Evolutionary conservation across 1,284 basidiomycete genomes (phyloP).

Genomic region (Xerocomus cyaneibrunnescens): DNA sequence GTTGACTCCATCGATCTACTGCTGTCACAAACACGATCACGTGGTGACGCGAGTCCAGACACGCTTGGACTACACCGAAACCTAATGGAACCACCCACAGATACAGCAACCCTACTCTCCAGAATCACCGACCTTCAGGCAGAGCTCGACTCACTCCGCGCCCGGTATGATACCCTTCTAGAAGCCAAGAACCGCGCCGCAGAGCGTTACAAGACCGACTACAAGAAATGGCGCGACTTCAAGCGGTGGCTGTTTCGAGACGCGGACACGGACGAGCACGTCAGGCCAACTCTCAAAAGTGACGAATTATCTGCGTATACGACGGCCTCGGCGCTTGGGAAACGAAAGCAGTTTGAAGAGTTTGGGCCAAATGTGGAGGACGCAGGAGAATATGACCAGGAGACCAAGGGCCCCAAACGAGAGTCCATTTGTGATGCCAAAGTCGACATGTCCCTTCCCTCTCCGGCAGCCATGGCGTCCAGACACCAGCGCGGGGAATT

Average conservation of each 20-base stretch:
- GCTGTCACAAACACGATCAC: too few relatives aligned
- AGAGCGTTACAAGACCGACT: conserved; percentile 49
- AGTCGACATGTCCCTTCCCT: not conserved
- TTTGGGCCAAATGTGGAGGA: conserved; percentile 12
- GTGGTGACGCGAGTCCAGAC: too few relatives aligned
- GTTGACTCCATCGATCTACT: too few relatives aligned
- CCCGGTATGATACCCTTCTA: conserved; percentile 43
- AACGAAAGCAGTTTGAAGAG: conserved; percentile 31
- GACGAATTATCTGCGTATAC: conserved; percentile 9
- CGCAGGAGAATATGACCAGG: conserved; percentile 1
- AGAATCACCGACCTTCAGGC: conserved; percentile 29
- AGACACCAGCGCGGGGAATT: conserved; percentile 19
- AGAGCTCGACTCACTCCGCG: conserved; percentile 41
- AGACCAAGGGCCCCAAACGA: conserved; percentile 3
- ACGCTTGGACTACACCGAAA: too few relatives aligned
- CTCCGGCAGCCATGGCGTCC: not conserved
- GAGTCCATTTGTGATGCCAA: conserved; percentile 4
- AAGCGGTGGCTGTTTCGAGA: conserved; percentile 44
- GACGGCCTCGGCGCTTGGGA: conserved; percentile 25
- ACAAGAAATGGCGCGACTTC: conserved; percentile 48
- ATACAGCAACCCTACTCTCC: conserved; percentile 6
- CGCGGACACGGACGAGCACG: conserved; percentile 28
- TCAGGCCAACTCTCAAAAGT: conserved; percentile 17
- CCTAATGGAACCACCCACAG: conserved; percentile 9
- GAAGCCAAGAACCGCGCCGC: conserved; percentile 41